Percentiles rank a stretch among this genome's conserved stretches.
Conservation (phyloP, 2,329 filamentous ascomycete genomes). For the Fusarium drepaniforme region DNA sequence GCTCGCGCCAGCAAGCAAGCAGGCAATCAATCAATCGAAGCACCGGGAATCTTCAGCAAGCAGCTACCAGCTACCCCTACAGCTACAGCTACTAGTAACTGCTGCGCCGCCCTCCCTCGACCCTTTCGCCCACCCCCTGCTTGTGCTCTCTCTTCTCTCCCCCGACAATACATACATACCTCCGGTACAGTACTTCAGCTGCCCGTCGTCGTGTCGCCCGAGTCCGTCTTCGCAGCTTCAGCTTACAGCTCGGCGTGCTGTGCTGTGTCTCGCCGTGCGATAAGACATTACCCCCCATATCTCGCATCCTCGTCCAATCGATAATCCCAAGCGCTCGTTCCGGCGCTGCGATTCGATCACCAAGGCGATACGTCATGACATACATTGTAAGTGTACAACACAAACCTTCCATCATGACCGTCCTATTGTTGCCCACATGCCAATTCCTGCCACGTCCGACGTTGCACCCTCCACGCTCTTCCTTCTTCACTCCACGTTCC, state of each 20-base stretch:
- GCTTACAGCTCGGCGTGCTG: conserved; percentile 24
- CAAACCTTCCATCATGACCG: conserved; percentile 30
- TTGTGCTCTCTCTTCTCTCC: conserved; percentile 6
- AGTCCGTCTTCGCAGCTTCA: background rate
- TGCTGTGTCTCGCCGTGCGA: conserved; percentile 16
- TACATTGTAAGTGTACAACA: conserved; percentile 53
- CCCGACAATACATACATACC: conserved; percentile 7
- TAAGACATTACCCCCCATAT: conserved; percentile 29
- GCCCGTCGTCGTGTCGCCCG: conserved; percentile 15
- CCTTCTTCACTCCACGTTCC: conserved; percentile 35
- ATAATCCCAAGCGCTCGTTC: conserved; percentile 22
- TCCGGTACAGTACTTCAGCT: conserved; percentile 9
- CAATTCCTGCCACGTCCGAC: conserved; percentile 41
- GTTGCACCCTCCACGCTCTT: conserved; percentile 33
- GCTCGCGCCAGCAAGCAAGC: background rate
- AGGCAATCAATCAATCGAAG: conserved; percentile 21
- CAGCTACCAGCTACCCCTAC: conserved; percentile 10
- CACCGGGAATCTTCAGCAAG: conserved; percentile 28
- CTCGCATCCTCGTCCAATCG: conserved; percentile 32
- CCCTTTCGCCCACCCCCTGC: conserved; percentile 13
- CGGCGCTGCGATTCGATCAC: conserved; percentile 31
- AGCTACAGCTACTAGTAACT: conserved; percentile 19
- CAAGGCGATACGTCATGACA: conserved; percentile 52
- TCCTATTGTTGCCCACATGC: conserved; percentile 32
- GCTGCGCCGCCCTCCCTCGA: conserved; percentile 26